Percentiles rank a stretch among this genome's conserved stretches.
Conservation (phyloP, 164 flowering plant genomes). For the Euptelea pleiosperma region DNA sequence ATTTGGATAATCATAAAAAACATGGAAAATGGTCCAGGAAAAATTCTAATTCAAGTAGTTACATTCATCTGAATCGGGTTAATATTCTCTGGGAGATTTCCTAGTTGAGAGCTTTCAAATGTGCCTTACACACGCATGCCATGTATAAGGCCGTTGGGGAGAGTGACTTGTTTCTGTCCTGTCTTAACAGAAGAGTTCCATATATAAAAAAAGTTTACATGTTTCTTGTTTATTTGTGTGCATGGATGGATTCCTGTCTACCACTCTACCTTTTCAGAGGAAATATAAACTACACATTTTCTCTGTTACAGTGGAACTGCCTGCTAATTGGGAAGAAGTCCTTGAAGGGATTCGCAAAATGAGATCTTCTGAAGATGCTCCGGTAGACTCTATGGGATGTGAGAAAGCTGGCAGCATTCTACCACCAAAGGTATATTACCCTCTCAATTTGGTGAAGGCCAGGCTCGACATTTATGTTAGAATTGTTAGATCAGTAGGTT, state of each 20-base stretch:
- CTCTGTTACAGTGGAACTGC: slow-evolving; percentile 45
- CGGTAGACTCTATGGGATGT: slow-evolving; percentile 96
- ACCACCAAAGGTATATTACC: slow-evolving; percentile 71
- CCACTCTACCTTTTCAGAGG: too few species aligned
- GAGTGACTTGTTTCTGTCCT: not conserved
- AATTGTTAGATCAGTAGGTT: not conserved
- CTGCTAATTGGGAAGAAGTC: slow-evolving; percentile 82
- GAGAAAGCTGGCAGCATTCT: slow-evolving; percentile 87
- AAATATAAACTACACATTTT: not conserved
- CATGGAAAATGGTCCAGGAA: too few species aligned
- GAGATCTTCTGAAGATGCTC: slow-evolving; percentile 90
- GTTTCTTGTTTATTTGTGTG: not conserved
- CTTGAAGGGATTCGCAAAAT: slow-evolving; percentile 78
- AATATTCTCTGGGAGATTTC: too few species aligned
- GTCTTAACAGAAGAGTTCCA: not conserved
- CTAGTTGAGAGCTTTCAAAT: too few species aligned
- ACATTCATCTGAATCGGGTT: too few species aligned
- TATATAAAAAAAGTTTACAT: not conserved
- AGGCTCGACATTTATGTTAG: not conserved
- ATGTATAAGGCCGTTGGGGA: too few species aligned
- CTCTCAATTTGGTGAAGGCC: slow-evolving; percentile 1
- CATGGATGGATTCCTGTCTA: not conserved
- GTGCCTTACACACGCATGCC: too few species aligned
- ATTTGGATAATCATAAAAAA: too few species aligned
- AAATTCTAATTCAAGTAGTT: too few species aligned